phyloP scores from a whole-genome alignment of 495 filamentous ascomycete species.

The Penicillium canescens region DNA sequence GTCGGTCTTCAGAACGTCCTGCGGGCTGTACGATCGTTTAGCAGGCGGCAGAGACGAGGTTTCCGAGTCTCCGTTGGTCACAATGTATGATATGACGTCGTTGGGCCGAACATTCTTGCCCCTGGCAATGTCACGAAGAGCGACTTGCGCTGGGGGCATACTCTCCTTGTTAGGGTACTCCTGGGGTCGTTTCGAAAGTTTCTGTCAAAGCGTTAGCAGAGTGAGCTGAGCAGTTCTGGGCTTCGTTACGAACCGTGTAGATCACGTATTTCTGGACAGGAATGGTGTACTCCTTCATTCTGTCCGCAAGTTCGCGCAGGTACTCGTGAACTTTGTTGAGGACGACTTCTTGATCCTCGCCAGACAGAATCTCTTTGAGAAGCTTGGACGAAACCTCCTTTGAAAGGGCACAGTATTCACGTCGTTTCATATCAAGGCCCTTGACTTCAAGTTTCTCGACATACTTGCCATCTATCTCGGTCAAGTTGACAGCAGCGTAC shows the following conservation, averaged over 20 bases:
- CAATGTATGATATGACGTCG: slow-evolving; percentile 94
- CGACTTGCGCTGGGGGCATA: slow-evolving; percentile 98
- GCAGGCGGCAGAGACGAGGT: slow-evolving; percentile 67
- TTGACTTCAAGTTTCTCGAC: slow-evolving; percentile 97
- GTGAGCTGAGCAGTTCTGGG: neutral
- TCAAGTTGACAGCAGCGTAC: slow-evolving; percentile 94
- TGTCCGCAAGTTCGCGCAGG: slow-evolving; percentile 73
- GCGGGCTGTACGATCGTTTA: slow-evolving; percentile 82
- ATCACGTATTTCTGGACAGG: slow-evolving; percentile 89
- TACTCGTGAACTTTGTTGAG: slow-evolving; percentile 91
- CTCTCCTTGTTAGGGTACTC: slow-evolving; percentile 90
- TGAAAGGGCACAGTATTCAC: slow-evolving; percentile 92
- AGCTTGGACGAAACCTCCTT: slow-evolving; percentile 86
- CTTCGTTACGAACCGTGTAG: slow-evolving; percentile 62
- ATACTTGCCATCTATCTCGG: slow-evolving; percentile 85
- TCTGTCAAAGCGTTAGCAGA: slow-evolving; percentile 39
- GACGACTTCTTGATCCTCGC: slow-evolving; percentile 86
- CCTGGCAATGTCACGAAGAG: slow-evolving; percentile 79
- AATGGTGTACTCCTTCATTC: slow-evolving; percentile 78
- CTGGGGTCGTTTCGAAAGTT: slow-evolving; percentile 89
- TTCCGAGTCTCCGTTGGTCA: slow-evolving; percentile 74
- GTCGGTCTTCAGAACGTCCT: slow-evolving; percentile 78
- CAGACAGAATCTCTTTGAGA: slow-evolving; percentile 88
- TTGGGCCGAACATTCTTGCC: slow-evolving; percentile 87
- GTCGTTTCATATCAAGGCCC: slow-evolving; percentile 93